Percentiles rank a stretch among this genome's conserved stretches.
phyloP scores from a whole-genome alignment of 2,329 filamentous ascomycete genomes.

The Plectosphaerella sp. region DNA sequence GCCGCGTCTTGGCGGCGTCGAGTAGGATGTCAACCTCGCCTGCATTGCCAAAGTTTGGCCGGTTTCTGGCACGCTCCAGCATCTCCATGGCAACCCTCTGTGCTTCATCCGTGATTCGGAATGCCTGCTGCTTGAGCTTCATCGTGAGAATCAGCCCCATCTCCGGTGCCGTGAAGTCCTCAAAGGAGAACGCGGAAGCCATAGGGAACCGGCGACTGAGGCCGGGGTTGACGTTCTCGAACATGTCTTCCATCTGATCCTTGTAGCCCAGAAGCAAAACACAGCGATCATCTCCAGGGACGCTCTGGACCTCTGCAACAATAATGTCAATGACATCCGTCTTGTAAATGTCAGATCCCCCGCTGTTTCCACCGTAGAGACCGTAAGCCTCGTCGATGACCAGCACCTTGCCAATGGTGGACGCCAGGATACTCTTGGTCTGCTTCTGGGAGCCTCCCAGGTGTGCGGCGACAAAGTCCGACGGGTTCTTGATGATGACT shows the following conservation, averaged over 20 bases:
- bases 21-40: conserved; percentile 67
- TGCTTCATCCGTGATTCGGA: conserved; percentile 45
- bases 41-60: conserved; percentile 67
- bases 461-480: conserved; percentile 64
- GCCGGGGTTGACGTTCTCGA: conserved; percentile 70
- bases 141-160: conserved; percentile 55
- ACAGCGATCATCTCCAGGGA: conserved; percentile 66
- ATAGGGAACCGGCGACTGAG: conserved; percentile 62
- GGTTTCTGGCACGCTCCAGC: conserved; percentile 56
- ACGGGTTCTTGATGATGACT: conserved; percentile 67
- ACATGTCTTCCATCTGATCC: conserved; percentile 66
- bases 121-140: conserved; percentile 56
- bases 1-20: conserved; percentile 34
- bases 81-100: conserved; percentile 53
- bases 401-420: conserved; percentile 67
- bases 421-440: conserved; percentile 66
- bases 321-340: conserved; percentile 68
- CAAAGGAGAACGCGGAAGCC: conserved; percentile 59
- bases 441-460: conserved; percentile 66
- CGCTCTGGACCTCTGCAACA: conserved; percentile 67
- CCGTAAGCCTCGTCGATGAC: conserved; percentile 80
- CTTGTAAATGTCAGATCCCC: conserved; percentile 42
- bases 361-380: conserved; percentile 39
- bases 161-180: conserved; percentile 60
- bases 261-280: conserved; percentile 69